Percentiles rank a stretch among this genome's conserved stretches.
These are phyloP conservation scores for Aureoboletus auriporus DNA, from an alignment of 768 basidiomycete species.

Conservation along the genomic window DNA sequence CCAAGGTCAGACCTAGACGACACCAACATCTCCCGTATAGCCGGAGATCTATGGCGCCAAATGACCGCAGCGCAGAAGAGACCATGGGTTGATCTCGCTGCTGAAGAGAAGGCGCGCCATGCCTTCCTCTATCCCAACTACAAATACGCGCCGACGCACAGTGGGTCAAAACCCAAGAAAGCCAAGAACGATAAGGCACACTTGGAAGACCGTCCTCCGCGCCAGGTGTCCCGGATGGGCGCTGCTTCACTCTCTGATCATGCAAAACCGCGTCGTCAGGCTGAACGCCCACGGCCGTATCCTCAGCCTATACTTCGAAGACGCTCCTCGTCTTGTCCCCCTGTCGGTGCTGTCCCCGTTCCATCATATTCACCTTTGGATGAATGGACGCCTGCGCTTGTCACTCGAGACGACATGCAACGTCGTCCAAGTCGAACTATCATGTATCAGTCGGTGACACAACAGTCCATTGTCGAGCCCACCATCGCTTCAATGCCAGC, in stretches of 20 bases:
- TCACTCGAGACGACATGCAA: slow-evolving; percentile 31
- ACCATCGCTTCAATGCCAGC: not conserved
- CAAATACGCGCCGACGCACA: slow-evolving; percentile 34
- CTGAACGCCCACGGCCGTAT: slow-evolving; percentile 23
- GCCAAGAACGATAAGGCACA: slow-evolving; percentile 7
- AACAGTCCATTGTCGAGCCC: slow-evolving; percentile 8
- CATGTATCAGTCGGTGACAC: slow-evolving; percentile 33
- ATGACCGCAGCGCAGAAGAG: slow-evolving; percentile 43
- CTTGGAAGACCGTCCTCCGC: slow-evolving; percentile 9
- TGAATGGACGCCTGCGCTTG: slow-evolving; percentile 17
- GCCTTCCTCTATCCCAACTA: slow-evolving; percentile 39
- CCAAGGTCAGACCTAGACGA: slow-evolving; percentile 57
- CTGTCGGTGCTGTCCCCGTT: slow-evolving; percentile 32
- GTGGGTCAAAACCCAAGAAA: slow-evolving; percentile 20
- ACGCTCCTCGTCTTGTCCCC: slow-evolving; percentile 42
- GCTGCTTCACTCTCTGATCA: not conserved
- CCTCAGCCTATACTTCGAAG: slow-evolving; percentile 20
- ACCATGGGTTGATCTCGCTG: slow-evolving; percentile 52
- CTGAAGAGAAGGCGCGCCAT: slow-evolving; percentile 44
- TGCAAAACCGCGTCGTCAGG: slow-evolving; percentile 5
- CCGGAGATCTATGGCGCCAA: slow-evolving; percentile 61
- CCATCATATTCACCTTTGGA: slow-evolving; percentile 8
- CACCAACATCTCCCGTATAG: slow-evolving; percentile 64
- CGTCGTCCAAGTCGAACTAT: slow-evolving; percentile 30
- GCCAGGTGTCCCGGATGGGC: slow-evolving; percentile 9